Conservation (phyloP, 805 yeast genomes). For the Candida coleopterorum region DNA sequence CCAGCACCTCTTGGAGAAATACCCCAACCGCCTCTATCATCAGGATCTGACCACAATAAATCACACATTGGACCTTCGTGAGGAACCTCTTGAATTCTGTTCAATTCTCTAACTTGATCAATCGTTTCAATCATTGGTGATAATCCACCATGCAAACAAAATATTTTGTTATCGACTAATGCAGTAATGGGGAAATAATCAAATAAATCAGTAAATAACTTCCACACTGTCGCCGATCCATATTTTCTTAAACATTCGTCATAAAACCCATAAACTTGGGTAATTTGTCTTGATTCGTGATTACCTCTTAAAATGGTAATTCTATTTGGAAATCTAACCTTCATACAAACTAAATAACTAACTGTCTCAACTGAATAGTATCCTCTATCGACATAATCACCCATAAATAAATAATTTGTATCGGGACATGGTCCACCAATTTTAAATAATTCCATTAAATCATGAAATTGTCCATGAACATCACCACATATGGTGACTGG, state of each 20-base stretch:
- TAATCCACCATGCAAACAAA: conserved; percentile 91
- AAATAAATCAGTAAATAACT: conserved; percentile 82
- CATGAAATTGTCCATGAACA: conserved; percentile 95
- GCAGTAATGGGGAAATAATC: conserved; percentile 95
- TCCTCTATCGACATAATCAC: conserved; percentile 86
- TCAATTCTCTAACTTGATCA: conserved; percentile 86
- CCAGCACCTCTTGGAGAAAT: conserved; percentile 98
- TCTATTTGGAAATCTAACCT: conserved; percentile 86
- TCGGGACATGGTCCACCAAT: conserved; percentile 67
- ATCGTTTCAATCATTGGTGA: conserved; percentile 93
- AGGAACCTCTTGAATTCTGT: conserved; percentile 93
- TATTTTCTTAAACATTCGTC: conserved; percentile 93
- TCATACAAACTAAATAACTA: conserved; percentile 82
- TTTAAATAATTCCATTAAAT: conserved; percentile 85
- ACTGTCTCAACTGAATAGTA: conserved; percentile 90
- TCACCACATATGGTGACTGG: conserved; percentile 98
- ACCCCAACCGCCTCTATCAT: conserved; percentile 98
- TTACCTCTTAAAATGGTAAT: conserved; percentile 91
- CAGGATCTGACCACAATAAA: conserved; percentile 94
- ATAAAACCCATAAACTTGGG: conserved; percentile 93
- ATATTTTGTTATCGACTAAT: conserved; percentile 81
- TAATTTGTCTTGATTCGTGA: conserved; percentile 92
- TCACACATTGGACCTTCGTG: conserved; percentile 99
- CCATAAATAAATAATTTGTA: conserved; percentile 45
- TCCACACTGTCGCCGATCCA: conserved; percentile 92